Evolutionary conservation across 371 early-diverging fungal genomes (phyloP), one percentile per base, ranked within the genome.

Genomic region (Thermomucor indicae-seudaticae): DNA sequence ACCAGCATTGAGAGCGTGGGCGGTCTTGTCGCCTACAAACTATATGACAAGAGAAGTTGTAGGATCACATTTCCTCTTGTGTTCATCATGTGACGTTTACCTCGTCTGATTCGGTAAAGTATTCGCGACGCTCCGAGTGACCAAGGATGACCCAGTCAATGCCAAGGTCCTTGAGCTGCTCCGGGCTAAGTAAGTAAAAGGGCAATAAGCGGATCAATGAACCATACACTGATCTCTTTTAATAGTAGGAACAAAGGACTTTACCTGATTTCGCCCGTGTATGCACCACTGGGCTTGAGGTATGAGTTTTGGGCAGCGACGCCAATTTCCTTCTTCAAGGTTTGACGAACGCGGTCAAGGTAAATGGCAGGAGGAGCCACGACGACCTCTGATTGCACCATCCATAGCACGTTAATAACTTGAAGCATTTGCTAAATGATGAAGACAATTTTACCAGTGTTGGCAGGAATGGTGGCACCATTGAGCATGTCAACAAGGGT

Each of bases 51-150:
- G 39, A 25, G 1, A 17, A 49, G 1, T 6, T 19, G 0, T 22
- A 49, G 7, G 12, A 11, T 4, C 16, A 23, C n/a, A 16, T 29
- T 20, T 10, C 7, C 41, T 20, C 41, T 20, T 40, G 8, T 52
- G 40, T 46, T 41, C 23, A 22, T 4, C 24, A 10, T 6, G 2
- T 6, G 0, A 24, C 27, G 29, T 29, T 40, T 40, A 85, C 87
- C 54, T 95, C 90, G 63, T 92, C 89, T 35, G 88, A 77, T 75
- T 99, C 99, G 31, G 78, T 62, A 70, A 96, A 96, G 67, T 90
- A 83, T 62, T 85, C 88, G 64, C 98, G 88, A 66, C 99, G 92
- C 75, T 99, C 99, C 58, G 98, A 98, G 87, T 99, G 99, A 55
- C 99, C 99, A 57, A 99, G 79, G 56, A 99, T 90, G 49, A 90